Conservation (phyloP, 2,329 filamentous ascomycete genomes). For the Fonsecaea nubica region DNA sequence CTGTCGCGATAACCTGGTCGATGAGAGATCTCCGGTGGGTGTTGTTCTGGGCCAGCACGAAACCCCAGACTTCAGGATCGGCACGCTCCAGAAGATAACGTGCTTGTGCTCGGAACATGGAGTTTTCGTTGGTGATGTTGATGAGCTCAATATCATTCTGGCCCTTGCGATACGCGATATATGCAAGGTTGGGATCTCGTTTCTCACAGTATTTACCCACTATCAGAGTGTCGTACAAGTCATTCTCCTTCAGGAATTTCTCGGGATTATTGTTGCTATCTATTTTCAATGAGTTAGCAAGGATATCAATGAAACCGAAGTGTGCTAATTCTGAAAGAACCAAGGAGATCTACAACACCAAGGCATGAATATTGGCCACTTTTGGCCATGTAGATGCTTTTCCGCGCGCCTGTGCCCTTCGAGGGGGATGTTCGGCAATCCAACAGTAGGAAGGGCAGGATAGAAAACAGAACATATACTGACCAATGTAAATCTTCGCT, state of each 20-base stretch:
- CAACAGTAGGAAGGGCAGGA: neutral
- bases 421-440: neutral
- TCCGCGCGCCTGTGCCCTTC: neutral
- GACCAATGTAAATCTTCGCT: conserved; percentile 91
- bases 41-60: conserved; percentile 95
- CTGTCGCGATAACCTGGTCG: conserved; percentile 94
- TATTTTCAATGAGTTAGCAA: conserved; percentile 4
- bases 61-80: conserved; percentile 89
- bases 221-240: conserved; percentile 88
- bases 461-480: neutral
- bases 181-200: conserved; percentile 92
- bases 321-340: neutral
- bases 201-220: conserved; percentile 99
- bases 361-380: neutral
- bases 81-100: conserved; percentile 91
- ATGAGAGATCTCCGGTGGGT: conserved; percentile 90
- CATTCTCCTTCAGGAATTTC: conserved; percentile 96
- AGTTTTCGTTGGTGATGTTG: conserved; percentile 97
- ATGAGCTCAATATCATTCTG: conserved; percentile 97
- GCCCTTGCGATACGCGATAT: conserved; percentile 93
- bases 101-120: conserved; percentile 99
- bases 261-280: conserved; percentile 98
- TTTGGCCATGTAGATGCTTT: neutral
- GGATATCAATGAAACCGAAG: neutral
- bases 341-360: neutral